Base-by-base conservation (phyloP, 768 basidiomycete genomes). In the Coprinellus micaceus region DNA sequence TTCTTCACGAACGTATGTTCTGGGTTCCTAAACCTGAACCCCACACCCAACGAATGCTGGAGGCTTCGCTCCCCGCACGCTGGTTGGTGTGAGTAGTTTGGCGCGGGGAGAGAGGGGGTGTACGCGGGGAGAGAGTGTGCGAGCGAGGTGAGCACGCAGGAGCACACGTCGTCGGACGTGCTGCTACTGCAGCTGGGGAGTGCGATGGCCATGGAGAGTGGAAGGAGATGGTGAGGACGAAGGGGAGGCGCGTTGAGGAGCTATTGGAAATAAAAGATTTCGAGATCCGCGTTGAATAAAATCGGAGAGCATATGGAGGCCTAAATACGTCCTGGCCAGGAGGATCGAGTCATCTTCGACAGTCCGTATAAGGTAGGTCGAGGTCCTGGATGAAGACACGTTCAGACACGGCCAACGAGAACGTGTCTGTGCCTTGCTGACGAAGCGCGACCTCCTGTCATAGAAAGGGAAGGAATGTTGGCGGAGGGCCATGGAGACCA, bases 51-150 rank as follows among this genome's bases (percentile, higher is more conserved):
- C 0, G 82, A 79, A 41, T 74, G 74, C 41, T 82, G 78, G 10
- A 89, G 77, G 15, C 74, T 73, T 49, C 72, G 70, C 60, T 89
- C 86, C 24, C 77, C 82, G 1, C 67, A 71, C 3, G 74, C 66
- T 30, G 81, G 84, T 22, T 77, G 75, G 30, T 69, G 75, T 48
- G 87, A 83, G 64, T 89, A 89, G 10, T 71, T 64, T 1, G 87
- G 87, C 0, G 79, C 75, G 24, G 80, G 80, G 2, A 67, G 67
- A 5, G 84, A 79, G 1, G 82, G 75, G 0, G 82, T 75, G 63
- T 88, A 88, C 4, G 65, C 66, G 15, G 87, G 83, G 29, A 84
- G 71, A 22, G 50, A 44, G 30, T 57, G 51, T 10, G 43, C 24
- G 15, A 54, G 12, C n/a, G 30, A 26, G n/a, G 4, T 33, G 12